Evolutionary conservation across 306 rosid species (phyloP).

Genomic region (Lathyrus tuberosus): DNA sequence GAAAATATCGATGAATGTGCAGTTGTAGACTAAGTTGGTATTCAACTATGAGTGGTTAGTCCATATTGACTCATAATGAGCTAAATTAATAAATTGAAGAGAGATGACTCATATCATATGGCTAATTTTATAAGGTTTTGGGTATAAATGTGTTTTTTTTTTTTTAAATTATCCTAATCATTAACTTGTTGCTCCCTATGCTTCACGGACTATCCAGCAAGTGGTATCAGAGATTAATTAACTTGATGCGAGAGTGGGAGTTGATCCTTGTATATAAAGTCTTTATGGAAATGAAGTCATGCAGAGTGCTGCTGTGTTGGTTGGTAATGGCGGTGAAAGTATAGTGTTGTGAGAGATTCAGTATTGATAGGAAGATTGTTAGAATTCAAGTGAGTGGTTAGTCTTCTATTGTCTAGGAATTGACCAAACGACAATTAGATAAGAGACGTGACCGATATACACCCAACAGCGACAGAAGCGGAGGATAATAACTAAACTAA

Average conservation of each 20-base stretch:
- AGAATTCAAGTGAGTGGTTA: conserved; percentile 2
- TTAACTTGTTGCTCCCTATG: not conserved
- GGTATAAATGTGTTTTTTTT: not conserved
- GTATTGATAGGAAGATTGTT: not conserved
- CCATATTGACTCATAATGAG: not conserved
- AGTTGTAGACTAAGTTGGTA: not conserved
- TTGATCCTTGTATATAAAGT: not conserved
- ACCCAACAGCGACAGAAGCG: not conserved
- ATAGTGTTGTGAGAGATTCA: not conserved
- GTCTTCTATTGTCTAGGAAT: not conserved
- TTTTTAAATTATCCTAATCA: not conserved
- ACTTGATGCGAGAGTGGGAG: conserved; percentile 1
- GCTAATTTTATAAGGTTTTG: not conserved
- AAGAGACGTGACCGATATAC: not conserved
- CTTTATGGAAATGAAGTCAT: not conserved
- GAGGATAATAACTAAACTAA: not conserved
- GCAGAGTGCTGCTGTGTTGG: not conserved
- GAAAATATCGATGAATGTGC: not conserved
- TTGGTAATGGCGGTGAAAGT: not conserved
- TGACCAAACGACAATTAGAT: not conserved
- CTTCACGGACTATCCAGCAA: not conserved
- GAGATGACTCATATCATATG: not conserved
- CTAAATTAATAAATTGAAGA: not conserved
- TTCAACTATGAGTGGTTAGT: not conserved
- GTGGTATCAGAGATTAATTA: not conserved